Base-by-base conservation (phyloP, 352 stramenopile genomes). In the Phytophthora multivora region DNA sequence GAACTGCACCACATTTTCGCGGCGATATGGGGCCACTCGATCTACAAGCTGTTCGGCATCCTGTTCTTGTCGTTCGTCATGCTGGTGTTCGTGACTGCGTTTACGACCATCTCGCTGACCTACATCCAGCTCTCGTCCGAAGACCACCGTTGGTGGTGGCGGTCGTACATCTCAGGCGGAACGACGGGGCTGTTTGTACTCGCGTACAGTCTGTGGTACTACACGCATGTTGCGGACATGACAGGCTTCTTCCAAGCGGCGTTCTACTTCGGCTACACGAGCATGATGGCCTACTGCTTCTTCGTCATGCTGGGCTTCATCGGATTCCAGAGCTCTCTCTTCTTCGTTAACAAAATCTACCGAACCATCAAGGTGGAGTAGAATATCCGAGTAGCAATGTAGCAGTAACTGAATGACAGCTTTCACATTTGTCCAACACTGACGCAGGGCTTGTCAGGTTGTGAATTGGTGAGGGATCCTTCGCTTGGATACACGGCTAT, bases 211-310 rank as follows among this genome's bases (percentile, higher is more conserved):
- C 90, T 99, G 59, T 98, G 95, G 77, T 98, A 97, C 81, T 98
- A 97, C 75, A 98, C 95, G 57, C 91, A 88, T 49, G 83, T 97
- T 33, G 98, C 90, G 48, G 83, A 84, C 50, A 99, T 99, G 96
- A 95, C 79, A 48, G 97, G 97, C 15, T 88, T 98, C 51, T 90
- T 99, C 51, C 96, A 99, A 73, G 83, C 83, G 3, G 96, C 90
- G 23, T 99, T 98, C 71, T 99, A 97, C 85, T 99, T 99, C 77
- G 97, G 96, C 54, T 99, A 99, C 88, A 98, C 98, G 83, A 83
- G 89, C 31, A 91, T 99, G 63, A 91, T 98, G 59, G 96, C 91
- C 5, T 98, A 98, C 78, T 97, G 88, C 36, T 98, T 98, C 69
- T 98, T 98, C 67, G 84, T 99, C 48, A 98, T 99, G 95, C 79